Conservation (phyloP, 2,329 filamentous ascomycete species). For the Fusarium zealandicum region DNA sequence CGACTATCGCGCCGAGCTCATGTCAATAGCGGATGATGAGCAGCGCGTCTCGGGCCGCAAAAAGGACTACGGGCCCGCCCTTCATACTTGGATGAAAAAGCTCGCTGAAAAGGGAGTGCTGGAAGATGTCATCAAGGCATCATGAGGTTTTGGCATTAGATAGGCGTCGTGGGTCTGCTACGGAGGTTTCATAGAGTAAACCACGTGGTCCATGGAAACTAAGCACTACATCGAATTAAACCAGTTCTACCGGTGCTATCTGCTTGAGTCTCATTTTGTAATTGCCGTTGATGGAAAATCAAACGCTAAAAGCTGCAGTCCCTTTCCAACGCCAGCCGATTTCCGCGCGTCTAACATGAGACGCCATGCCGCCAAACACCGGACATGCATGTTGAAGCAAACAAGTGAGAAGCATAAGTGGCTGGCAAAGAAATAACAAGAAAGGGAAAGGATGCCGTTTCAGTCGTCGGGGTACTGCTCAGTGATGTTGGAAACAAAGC, state of each 20-base stretch:
- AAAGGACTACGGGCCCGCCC: conserved; percentile 73
- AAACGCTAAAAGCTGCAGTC: conserved; percentile 4
- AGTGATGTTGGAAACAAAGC: conserved; percentile 80
- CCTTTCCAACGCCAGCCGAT: conserved; percentile 3
- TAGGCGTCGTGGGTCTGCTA: too few relatives aligned
- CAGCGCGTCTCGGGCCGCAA: conserved; percentile 62
- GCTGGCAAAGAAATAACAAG: not conserved
- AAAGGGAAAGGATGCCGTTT: conserved; percentile 4
- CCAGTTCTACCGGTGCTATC: conserved; percentile 5
- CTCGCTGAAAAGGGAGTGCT: conserved; percentile 73
- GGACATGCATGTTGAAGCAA: conserved; percentile 5
- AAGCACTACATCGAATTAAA: conserved; percentile 6
- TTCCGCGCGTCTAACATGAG: not conserved
- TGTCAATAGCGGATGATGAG: conserved; percentile 55
- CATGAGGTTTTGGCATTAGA: conserved; percentile 1
- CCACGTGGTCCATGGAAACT: not conserved
- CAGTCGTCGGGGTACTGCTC: conserved; percentile 90
- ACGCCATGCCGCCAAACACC: conserved; percentile 3
- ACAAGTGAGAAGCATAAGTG: not conserved
- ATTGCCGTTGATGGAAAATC: not conserved
- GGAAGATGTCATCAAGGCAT: conserved; percentile 48
- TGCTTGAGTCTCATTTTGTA: not conserved
- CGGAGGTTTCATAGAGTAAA: not conserved
- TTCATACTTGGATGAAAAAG: conserved; percentile 73
- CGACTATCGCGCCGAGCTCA: conserved; percentile 58